Evolutionary conservation across 768 basidiomycete species (phyloP), one percentile per base, ranked within the genome.

Genomic region (Kwoniella europaea): DNA sequence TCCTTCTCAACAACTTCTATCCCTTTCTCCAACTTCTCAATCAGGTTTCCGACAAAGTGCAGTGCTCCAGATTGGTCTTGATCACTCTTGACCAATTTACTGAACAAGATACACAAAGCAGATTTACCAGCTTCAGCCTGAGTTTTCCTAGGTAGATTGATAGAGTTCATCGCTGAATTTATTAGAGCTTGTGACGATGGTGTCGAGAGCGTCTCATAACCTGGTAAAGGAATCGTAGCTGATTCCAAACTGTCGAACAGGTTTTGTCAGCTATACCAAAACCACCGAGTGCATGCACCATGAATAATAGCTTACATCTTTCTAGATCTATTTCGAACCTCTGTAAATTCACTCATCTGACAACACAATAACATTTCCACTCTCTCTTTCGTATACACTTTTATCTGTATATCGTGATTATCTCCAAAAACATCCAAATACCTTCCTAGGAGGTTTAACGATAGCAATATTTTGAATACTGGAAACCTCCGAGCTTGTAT

Each of bases 61-160:
- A 67, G 22, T 10, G 66, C 59, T 35, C 52, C 4, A n/a, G 27
- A 29, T 4, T 61, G 65, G 16, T 54, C 27, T 12, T 20, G 50
- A 53, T 63, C 57, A 16, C 60, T 29, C 10, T 10, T 24, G 1
- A 75, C 60, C 2, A 76, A 67, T 53, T 75, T 80, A 44, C 65
- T 71, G 70, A 82, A 80, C 3, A 79, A 13, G 4, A 82, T 77
- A 52, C 79, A 73, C 10, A 83, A 71, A 1, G 76, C 65, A 3
- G 80, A 69, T 41, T 74, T 76, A 10, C 81, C 82, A 10, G 82
- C 82, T 64, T 83, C 82, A 16, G 80, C 81, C 66, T 83, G 78
- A 10, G 79, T 79, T 61, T 78, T 78, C 16, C 82, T 75, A 0
- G 79, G 77, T 13, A 79, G 76, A 24, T 73, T 69, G 56, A 82